Evolutionary conservation across 2,329 filamentous ascomycete genomes (phyloP).

Genomic region (Fragosphaeria purpurea): DNA sequence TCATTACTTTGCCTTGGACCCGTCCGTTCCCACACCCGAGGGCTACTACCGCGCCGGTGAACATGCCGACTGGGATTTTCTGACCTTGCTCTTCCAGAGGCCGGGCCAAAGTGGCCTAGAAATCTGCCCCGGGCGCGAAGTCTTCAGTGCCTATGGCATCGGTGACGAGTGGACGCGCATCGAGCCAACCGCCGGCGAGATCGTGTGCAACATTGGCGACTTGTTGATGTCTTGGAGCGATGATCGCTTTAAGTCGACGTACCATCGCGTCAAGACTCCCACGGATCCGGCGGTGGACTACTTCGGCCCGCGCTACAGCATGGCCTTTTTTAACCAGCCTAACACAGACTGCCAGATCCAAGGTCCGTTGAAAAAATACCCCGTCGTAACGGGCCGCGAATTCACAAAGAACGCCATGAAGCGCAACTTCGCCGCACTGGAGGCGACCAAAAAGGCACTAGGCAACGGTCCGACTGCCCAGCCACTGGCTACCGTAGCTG

Average conservation of each 20-base stretch:
- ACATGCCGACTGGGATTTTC: conserved; percentile 52
- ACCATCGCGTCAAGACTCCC: conserved; percentile 45
- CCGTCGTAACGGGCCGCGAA: conserved; percentile 46
- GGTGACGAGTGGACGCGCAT: conserved; percentile 54
- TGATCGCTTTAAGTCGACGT: conserved; percentile 57
- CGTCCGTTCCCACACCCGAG: conserved; percentile 24
- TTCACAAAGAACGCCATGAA: conserved; percentile 33
- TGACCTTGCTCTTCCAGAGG: conserved; percentile 53
- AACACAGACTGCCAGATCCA: conserved; percentile 47
- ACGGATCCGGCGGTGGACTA: conserved; percentile 37
- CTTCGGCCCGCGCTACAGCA: conserved; percentile 50
- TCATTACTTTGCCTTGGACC: conserved; percentile 20
- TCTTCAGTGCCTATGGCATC: conserved; percentile 44
- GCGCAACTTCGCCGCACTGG: conserved; percentile 1
- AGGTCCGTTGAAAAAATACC: conserved; percentile 51
- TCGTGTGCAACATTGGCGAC: conserved; percentile 57
- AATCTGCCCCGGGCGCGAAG: conserved; percentile 53
- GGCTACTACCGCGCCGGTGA: conserved; percentile 46
- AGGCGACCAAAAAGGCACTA: no score
- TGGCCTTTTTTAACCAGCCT: conserved; percentile 49
- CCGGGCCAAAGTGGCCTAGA: conserved; percentile 50
- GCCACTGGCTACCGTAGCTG: no score
- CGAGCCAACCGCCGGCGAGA: conserved; percentile 40
- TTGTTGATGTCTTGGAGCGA: conserved; percentile 57
- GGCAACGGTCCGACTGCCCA: no score